These are phyloP conservation scores for Aspergillus puulaauensis DNA, from an alignment of 2,329 filamentous ascomycete species.

Conservation along the genomic window DNA sequence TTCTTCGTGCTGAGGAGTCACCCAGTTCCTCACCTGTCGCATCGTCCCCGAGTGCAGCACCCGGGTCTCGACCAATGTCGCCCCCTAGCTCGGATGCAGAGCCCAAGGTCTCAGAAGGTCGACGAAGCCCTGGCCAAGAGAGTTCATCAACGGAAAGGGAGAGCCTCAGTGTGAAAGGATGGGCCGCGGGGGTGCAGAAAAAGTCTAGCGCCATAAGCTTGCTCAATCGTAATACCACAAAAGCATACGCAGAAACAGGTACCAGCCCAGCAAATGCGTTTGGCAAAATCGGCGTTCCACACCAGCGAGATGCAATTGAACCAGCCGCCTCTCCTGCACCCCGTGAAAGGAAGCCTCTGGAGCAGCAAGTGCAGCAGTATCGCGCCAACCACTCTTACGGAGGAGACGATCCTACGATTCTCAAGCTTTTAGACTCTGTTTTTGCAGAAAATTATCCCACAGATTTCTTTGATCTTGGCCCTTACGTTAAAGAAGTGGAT, in stretches of 20 bases:
- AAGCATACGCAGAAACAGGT: slow-evolving; percentile 64
- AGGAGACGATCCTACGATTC: slow-evolving; percentile 67
- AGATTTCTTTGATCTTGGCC: slow-evolving; percentile 69
- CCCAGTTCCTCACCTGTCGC: slow-evolving; percentile 32
- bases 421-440: slow-evolving; percentile 75
- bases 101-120: slow-evolving; percentile 27
- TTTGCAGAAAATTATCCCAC: slow-evolving; percentile 67
- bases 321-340: slow-evolving; percentile 39
- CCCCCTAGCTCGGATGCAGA: slow-evolving; percentile 35
- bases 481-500: slow-evolving; percentile 70
- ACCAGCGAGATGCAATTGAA: slow-evolving; percentile 38
- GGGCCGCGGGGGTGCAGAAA: slow-evolving; percentile 29
- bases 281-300: slow-evolving; percentile 60
- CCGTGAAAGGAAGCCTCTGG: slow-evolving; percentile 28
- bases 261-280: slow-evolving; percentile 65
- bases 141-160: slow-evolving; percentile 33
- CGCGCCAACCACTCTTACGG: slow-evolving; percentile 77
- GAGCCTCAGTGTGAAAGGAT: slow-evolving; percentile 28
- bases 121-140: slow-evolving; percentile 27
- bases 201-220: slow-evolving; percentile 61
- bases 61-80: slow-evolving; percentile 34
- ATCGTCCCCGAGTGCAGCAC: slow-evolving; percentile 35
- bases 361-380: slow-evolving; percentile 45
- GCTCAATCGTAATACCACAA: slow-evolving; percentile 57
- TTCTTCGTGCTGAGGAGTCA: slow-evolving; percentile 26